phyloP scores from a whole-genome alignment of 2,329 filamentous ascomycete genomes.

The Aspergillus piperis region DNA sequence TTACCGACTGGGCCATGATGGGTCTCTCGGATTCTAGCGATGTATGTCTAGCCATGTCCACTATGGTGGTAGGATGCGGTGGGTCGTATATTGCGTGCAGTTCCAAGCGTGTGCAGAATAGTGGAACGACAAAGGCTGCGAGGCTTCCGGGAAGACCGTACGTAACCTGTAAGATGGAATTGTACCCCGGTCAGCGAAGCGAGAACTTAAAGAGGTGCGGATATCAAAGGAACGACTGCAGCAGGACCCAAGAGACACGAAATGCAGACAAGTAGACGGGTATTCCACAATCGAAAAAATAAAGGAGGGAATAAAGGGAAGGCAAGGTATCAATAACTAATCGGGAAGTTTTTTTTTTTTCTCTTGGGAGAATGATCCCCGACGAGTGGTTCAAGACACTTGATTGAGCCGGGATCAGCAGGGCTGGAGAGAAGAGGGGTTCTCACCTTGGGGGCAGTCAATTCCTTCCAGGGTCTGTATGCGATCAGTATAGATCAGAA shows the following conservation, averaged over 20 bases:
- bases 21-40: constrained; percentile 58
- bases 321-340: not conserved
- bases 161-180: not conserved
- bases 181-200: not conserved
- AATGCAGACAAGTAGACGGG: not conserved
- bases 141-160: not conserved
- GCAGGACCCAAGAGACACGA: not conserved
- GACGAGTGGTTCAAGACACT: not conserved
- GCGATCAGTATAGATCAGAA: not conserved
- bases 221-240: not conserved
- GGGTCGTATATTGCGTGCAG: not conserved
- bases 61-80: not conserved
- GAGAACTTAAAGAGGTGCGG: not conserved
- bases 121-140: not conserved
- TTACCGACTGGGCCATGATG: constrained; percentile 58
- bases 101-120: not conserved
- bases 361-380: not conserved
- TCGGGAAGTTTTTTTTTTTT: not conserved
- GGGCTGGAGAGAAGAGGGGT: not conserved
- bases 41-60: constrained; percentile 39
- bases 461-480: not conserved
- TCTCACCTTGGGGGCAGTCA: not conserved
- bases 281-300: not conserved
- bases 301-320: not conserved
- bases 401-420: not conserved